Evolutionary conservation across 257 asterid species (phyloP), one percentile per base, ranked within the genome.

Genomic region (Haberlea rhodopensis): DNA sequence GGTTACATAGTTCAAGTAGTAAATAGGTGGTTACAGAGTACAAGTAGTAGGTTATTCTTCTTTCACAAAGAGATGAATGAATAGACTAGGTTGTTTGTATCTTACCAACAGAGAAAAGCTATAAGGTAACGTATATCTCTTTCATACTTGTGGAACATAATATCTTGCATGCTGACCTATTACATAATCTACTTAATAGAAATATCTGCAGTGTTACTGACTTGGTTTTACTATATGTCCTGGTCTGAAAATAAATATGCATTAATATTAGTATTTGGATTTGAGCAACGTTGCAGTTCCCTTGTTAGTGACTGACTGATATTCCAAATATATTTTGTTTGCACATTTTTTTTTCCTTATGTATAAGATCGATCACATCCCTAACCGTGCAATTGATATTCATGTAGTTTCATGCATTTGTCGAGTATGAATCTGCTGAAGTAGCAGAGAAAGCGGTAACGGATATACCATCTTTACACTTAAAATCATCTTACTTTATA

Each of bases 381-480:
- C 61, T 69, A 60, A 73, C 69, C 69, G 48, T 20, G 37, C 21
- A 56, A 68, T 66, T 64, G 62, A 51, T 62, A 63, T 65, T 52
- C 54, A 11, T 85, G 86, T 76, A 91, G 97, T 79, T 86, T 82
- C 96, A 91, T 24, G 91, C 94, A 60, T 91, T 82, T 78, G 95
- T 88, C 78, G 97, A 91, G 79, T 91, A 91, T 60, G 96, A 91
- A 67, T 75, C 96, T 51, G 74, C 70, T 66, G 95, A 91, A 67
- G 71, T 74, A 29, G 94, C 97, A 31, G 97, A 88, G 79, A 91
- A 79, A 74, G 97, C 96, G 75, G 97, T 90, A 78, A 43, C 78
- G 23, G n/a, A 52, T 63, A 26, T 71, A 20, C 68, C 5, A 0
- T 3, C 16, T 6, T 26, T 53, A 18, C 19, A 8, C 29, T 62